Conservation (phyloP, 2,329 filamentous ascomycete genomes). For the Chrysoporthe cubensis region DNA sequence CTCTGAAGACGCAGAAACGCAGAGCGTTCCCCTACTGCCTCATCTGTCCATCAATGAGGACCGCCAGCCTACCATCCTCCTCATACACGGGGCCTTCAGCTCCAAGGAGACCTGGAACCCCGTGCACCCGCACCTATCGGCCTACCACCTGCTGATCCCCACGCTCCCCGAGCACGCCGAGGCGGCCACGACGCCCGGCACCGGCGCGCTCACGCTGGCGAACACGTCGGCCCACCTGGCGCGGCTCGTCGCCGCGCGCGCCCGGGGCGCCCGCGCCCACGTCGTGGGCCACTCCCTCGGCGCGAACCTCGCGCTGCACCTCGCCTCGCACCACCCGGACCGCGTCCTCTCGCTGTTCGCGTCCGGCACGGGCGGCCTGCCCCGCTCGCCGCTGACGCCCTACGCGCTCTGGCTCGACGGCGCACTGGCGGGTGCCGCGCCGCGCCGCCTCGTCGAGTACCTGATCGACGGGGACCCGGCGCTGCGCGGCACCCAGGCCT, state of each 20-base stretch:
- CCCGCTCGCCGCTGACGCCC: too few relatives aligned
- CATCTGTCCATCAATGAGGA: neutral
- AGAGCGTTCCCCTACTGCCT: too few relatives aligned
- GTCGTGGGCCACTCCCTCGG: slow-evolving; percentile 10
- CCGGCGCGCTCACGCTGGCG: neutral
- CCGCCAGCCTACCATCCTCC: neutral
- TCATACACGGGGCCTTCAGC: slow-evolving; percentile 2
- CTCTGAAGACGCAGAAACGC: too few relatives aligned
- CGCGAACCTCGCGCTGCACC: slow-evolving; percentile 12
- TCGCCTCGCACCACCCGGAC: neutral
- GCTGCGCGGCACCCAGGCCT: slow-evolving; percentile 2
- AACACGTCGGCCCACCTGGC: slow-evolving; percentile 1
- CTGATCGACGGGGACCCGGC: slow-evolving; percentile 4
- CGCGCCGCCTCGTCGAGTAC: neutral
- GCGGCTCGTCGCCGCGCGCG: neutral
- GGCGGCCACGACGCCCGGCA: neutral
- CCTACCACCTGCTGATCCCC: slow-evolving; percentile 1
- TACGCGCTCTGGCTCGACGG: too few relatives aligned
- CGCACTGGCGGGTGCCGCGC: too few relatives aligned
- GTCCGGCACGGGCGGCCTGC: neutral
- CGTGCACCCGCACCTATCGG: neutral
- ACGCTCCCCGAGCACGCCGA: neutral
- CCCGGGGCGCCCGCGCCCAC: neutral
- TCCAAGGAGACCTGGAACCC: slow-evolving; percentile 7
- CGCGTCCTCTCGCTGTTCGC: slow-evolving; percentile 7